Base-by-base conservation (phyloP, 2,329 filamentous ascomycete species). In the Gliomastix tumulicola region DNA sequence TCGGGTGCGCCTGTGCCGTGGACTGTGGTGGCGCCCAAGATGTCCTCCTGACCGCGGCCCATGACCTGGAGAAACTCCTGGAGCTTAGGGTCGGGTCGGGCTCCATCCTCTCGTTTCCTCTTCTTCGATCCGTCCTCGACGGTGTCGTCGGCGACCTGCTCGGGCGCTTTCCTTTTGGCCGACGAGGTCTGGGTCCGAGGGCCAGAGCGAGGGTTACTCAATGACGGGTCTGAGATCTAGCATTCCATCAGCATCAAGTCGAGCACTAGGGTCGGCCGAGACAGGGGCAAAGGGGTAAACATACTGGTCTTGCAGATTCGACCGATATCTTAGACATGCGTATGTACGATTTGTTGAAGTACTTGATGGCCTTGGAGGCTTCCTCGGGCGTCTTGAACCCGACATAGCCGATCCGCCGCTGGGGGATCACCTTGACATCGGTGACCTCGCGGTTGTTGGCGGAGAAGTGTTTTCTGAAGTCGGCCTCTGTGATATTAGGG, bases 291-390 rank as follows among this genome's bases (percentile, higher is more conserved):
- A 22, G 35, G 31, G 34, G 32, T 37, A 32, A 28, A 56, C 70
- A 54, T 57, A 94, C 84, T 41, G 92, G 83, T 57, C 77, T 82
- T 39, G 92, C 92, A 53, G 92, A 67, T 65, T 96, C 89, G 43
- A 96, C 92, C 21, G 74, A 75, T 51, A 98, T 88, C 67, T 83
- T 94, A 40, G 89, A 95, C 85, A 96, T 92, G 50, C 88, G 87
- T 51, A 98, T 88, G 63, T 88, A 98, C 44, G 89, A 83, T 57
- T 79, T 87, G 69, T 98, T 89, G 71, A 96, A 96, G 68, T 95
- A 94, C 61, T 86, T 89, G 57, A 94, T 84, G 31, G 92, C 90
- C 54, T 81, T 77, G 39, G 76, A 69, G 39, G 92, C 92, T 56
- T 87, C 83, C 43, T 90, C 79, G 12, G 84, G 68, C 35, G 77